Evolutionary conservation across 1,284 basidiomycete genomes (phyloP).

Genomic region (Ustanciosporium gigantosporum): DNA sequence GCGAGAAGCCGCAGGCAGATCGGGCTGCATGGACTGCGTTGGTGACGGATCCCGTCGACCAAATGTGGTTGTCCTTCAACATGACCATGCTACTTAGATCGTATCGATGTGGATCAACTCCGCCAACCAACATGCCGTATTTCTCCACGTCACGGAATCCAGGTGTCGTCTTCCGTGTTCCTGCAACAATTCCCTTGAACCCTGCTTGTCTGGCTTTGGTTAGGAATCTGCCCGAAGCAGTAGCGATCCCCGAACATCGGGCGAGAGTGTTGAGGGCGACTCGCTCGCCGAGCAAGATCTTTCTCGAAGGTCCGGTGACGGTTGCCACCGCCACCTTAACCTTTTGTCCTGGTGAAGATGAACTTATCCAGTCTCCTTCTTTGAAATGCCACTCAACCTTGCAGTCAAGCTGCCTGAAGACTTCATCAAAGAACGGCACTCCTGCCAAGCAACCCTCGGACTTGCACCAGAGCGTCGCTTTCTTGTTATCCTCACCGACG

Average conservation of each 20-base stretch:
- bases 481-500: conserved; percentile 83
- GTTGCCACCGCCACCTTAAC: conserved; percentile 76
- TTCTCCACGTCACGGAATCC: conserved; percentile 95
- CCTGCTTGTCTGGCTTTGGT: conserved; percentile 78
- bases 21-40: conserved; percentile 82
- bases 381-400: conserved; percentile 87
- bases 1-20: conserved; percentile 85
- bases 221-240: conserved; percentile 81
- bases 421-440: conserved; percentile 91
- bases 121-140: conserved; percentile 97
- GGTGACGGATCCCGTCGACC: conserved; percentile 93
- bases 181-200: conserved; percentile 87
- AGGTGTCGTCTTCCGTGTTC: conserved; percentile 97
- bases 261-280: conserved; percentile 92
- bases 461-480: conserved; percentile 89
- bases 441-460: conserved; percentile 84
- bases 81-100: conserved; percentile 99
- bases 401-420: conserved; percentile 88
- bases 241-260: conserved; percentile 93
- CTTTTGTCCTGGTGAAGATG: conserved; percentile 61
- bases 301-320: conserved; percentile 83
- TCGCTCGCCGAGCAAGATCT: conserved; percentile 89
- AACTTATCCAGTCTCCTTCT: conserved; percentile 73
- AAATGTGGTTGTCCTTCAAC: conserved; percentile 99
- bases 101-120: conserved; percentile 93